phyloP scores from a whole-genome alignment of 164 flowering plant species.

The Tetracentron sinense region DNA sequence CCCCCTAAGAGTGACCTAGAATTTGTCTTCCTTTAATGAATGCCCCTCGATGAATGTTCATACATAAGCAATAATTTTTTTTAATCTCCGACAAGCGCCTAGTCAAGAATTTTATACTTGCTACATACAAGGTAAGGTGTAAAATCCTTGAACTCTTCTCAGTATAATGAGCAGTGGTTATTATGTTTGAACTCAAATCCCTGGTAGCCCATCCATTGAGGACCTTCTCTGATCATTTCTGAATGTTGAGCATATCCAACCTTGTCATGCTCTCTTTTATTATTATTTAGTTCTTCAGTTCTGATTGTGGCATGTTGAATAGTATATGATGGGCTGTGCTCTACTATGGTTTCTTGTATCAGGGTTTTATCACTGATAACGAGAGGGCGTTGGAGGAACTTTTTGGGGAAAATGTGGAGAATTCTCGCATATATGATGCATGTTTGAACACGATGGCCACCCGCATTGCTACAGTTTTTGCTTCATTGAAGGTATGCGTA shows the following conservation, averaged over 20 bases:
- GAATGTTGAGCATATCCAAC: background rate
- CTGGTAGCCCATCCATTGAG: background rate
- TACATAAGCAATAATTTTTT: background rate
- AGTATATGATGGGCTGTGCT: too few species aligned
- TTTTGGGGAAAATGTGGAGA: conserved; percentile 67
- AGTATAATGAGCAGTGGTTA: background rate
- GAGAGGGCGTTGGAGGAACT: conserved; percentile 84
- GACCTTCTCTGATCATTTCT: background rate
- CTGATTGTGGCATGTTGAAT: background rate
- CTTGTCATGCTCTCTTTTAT: background rate
- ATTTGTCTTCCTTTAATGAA: too few species aligned
- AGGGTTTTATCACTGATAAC: conserved; percentile 91
- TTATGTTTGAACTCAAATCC: background rate
- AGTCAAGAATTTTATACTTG: background rate
- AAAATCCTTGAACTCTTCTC: background rate
- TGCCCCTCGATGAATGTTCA: too few species aligned
- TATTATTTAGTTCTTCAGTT: background rate
- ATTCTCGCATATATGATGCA: conserved; percentile 54
- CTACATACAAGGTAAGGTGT: background rate
- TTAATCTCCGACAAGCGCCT: background rate
- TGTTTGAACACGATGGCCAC: conserved; percentile 79
- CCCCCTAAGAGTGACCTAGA: too few species aligned
- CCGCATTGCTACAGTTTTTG: conserved; percentile 93
- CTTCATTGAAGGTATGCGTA: conserved; percentile 87
- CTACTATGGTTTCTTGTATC: too few species aligned